These are phyloP conservation scores for Tarenaya hassleriana DNA, from an alignment of 345 rosid genomes.

Conservation along the genomic window DNA sequence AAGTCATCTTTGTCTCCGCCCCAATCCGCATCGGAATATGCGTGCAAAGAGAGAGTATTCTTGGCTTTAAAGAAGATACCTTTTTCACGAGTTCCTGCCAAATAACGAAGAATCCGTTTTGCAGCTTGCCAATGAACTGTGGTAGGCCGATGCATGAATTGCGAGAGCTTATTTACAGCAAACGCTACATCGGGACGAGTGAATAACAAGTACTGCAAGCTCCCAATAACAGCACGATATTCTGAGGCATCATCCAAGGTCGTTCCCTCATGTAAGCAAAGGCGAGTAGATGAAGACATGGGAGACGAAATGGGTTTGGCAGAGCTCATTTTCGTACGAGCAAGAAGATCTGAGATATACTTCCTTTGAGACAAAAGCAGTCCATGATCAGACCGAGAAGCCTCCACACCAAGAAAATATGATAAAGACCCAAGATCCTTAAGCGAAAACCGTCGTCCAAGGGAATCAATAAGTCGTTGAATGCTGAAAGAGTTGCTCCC, in stretches of 20 bases:
- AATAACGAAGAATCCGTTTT: background rate
- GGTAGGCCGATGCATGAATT: constrained; percentile 3
- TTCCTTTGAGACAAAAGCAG: background rate
- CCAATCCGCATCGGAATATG: background rate
- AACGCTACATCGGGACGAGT: constrained; percentile 8
- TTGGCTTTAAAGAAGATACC: background rate
- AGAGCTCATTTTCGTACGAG: background rate
- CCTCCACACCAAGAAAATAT: constrained; percentile 6
- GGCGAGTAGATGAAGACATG: background rate
- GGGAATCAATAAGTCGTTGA: background rate
- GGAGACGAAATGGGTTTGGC: background rate
- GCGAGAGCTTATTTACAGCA: background rate
- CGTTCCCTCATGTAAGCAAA: too few relatives aligned
- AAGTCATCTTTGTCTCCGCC: background rate
- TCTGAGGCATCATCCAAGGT: background rate
- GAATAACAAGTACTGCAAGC: background rate
- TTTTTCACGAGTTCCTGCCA: background rate
- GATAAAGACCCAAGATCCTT: background rate
- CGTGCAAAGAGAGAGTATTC: background rate
- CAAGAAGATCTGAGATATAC: background rate
- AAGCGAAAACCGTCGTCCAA: background rate
- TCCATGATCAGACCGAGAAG: background rate
- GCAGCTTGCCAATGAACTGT: background rate
- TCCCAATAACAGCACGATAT: background rate
- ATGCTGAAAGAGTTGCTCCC: background rate